A percentile compares a stretch with the other conserved stretches of the same genome.
Conservation (phyloP, 2,329 filamentous ascomycete genomes). For the Microdochium bolleyi region DNA sequence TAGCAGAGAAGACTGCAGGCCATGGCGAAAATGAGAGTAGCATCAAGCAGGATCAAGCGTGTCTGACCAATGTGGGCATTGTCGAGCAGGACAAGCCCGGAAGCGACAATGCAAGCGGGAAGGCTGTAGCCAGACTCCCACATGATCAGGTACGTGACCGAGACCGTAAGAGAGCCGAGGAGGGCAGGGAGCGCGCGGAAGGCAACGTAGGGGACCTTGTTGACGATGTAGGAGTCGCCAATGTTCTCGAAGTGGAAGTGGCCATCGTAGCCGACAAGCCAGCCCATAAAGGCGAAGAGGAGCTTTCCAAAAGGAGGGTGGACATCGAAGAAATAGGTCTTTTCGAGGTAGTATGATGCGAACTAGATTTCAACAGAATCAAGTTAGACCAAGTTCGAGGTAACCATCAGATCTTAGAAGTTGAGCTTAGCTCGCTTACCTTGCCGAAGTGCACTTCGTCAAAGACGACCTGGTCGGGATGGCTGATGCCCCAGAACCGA, state of each 20-base stretch:
- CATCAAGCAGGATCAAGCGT: constrained; percentile 87
- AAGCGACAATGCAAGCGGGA: constrained; percentile 80
- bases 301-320: constrained; percentile 98
- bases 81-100: constrained; percentile 84
- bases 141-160: constrained; percentile 96
- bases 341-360: constrained; percentile 79
- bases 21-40: constrained; percentile 92
- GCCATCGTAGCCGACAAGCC: constrained; percentile 95
- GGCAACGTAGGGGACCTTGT: constrained; percentile 95
- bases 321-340: constrained; percentile 99
- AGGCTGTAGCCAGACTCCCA: constrained; percentile 99
- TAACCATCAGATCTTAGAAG: neutral
- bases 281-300: constrained; percentile 92
- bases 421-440: constrained; percentile 43
- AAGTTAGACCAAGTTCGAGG: constrained; percentile 7
- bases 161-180: constrained; percentile 85
- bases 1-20: constrained; percentile 89
- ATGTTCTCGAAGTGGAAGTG: constrained; percentile 99
- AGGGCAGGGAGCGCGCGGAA: constrained; percentile 90
- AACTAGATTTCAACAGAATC: constrained; percentile 37
- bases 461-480: constrained; percentile 95
- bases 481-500: constrained; percentile 91
- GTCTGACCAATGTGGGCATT: constrained; percentile 98
- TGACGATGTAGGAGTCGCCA: constrained; percentile 93
- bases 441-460: constrained; percentile 99